Percentiles rank a stretch among this genome's conserved stretches.
Conservation (phyloP, 1,139 yeast species). For the Scheffersomyces lignicola region DNA sequence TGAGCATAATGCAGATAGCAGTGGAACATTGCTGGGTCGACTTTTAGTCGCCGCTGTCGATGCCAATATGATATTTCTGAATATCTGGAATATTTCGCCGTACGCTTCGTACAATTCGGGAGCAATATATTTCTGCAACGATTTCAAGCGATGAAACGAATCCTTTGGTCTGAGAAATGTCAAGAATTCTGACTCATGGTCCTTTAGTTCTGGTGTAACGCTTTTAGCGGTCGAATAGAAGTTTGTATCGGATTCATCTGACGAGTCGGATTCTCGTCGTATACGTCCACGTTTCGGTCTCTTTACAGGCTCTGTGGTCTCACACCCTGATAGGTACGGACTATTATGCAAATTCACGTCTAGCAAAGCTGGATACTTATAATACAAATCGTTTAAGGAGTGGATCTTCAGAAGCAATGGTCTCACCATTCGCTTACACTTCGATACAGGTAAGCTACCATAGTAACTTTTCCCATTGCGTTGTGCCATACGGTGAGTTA, state of each 20-base stretch:
- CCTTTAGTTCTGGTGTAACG: background rate
- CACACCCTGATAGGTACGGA: conserved; percentile 1
- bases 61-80: conserved; percentile 22
- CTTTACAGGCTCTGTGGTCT: background rate
- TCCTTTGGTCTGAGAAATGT: conserved; percentile 18
- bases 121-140: conserved; percentile 25
- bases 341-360: conserved; percentile 12
- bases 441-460: conserved; percentile 9
- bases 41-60: conserved; percentile 7
- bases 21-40: conserved; percentile 11
- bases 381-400: conserved; percentile 26
- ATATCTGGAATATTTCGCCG: conserved; percentile 30
- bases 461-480: background rate
- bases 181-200: conserved; percentile 9
- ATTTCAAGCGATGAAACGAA: conserved; percentile 26
- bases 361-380: conserved; percentile 24
- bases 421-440: conserved; percentile 37
- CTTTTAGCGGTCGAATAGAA: background rate
- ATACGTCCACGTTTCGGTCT: no score
- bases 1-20: conserved; percentile 30
- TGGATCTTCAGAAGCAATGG: conserved; percentile 41
- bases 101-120: conserved; percentile 28
- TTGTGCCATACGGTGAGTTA: background rate
- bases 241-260: background rate
- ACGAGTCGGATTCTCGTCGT: no score